Evolutionary conservation across 805 yeast species (phyloP).

Genomic region (Kluyveromyces dobzhanskii): DNA sequence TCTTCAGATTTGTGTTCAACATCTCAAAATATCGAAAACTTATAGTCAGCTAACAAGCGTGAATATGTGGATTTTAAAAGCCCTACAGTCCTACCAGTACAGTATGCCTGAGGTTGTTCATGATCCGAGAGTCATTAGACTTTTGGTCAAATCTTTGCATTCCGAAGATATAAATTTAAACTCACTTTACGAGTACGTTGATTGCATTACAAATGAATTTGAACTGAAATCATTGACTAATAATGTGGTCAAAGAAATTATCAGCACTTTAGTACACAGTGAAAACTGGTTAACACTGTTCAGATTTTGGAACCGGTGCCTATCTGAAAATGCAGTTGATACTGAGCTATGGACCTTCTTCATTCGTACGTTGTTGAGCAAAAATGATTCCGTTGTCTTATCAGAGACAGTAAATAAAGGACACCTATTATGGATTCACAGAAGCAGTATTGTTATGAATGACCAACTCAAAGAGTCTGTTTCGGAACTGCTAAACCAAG

Average conservation of each 20-base stretch:
- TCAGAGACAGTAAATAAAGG: constrained; percentile 15
- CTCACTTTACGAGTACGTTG: constrained; percentile 16
- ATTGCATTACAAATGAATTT: constrained; percentile 8
- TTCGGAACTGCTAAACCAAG: constrained; percentile 10
- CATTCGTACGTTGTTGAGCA: constrained; percentile 12
- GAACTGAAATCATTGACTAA: constrained; percentile 7
- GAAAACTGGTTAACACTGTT: constrained; percentile 18
- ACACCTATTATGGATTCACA: constrained; percentile 19
- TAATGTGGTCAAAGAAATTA: constrained; percentile 10
- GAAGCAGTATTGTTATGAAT: constrained; percentile 16
- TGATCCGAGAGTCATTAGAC: constrained; percentile 14
- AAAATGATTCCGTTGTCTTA: constrained; percentile 12
- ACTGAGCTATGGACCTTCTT: constrained; percentile 22
- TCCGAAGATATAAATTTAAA: constrained; percentile 9
- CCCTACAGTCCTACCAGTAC: constrained; percentile 6
- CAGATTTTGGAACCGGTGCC: constrained; percentile 19
- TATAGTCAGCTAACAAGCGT: constrained; percentile 1
- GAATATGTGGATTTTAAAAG: constrained; percentile 5
- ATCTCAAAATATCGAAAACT: not conserved
- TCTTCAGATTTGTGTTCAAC: constrained; percentile 2
- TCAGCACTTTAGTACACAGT: constrained; percentile 14
- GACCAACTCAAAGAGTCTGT: constrained; percentile 12
- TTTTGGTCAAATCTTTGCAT: constrained; percentile 15
- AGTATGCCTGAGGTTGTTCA: constrained; percentile 7
- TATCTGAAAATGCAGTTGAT: constrained; percentile 12